These are phyloP conservation scores for Salix exigua DNA, from an alignment of 345 rosid species.

Conservation along the genomic window DNA sequence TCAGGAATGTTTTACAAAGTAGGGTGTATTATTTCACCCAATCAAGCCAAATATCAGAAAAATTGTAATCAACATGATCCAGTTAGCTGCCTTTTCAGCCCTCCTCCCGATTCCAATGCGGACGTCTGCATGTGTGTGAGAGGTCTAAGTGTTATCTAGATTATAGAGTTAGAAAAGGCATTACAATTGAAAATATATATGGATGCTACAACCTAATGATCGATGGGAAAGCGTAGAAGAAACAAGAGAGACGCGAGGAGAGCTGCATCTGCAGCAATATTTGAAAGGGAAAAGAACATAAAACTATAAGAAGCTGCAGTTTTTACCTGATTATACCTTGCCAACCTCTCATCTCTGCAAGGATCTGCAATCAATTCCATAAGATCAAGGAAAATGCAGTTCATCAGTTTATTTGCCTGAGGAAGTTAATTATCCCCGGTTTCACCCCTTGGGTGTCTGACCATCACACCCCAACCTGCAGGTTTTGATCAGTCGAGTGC, in stretches of 20 bases:
- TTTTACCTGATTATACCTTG: conserved; percentile 97
- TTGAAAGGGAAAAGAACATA: not conserved
- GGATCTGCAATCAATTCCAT: conserved; percentile 29
- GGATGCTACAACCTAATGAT: not conserved
- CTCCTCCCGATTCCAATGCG: not conserved
- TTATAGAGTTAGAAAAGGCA: not conserved
- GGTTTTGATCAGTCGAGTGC: conserved; percentile 86
- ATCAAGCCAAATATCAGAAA: not conserved
- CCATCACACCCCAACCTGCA: conserved; percentile 99
- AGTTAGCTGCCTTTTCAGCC: not conserved
- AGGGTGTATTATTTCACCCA: not conserved
- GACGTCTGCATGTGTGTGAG: not conserved
- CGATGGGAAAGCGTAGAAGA: too few species aligned
- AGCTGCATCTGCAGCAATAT: too few species aligned
- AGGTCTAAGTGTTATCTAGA: not conserved
- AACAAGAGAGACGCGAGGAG: too few species aligned
- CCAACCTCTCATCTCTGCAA: conserved; percentile 88
- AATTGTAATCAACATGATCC: not conserved
- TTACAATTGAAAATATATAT: not conserved
- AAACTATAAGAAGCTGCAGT: not conserved
- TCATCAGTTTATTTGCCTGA: not conserved
- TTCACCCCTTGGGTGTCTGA: conserved; percentile 98
- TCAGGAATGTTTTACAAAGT: not conserved
- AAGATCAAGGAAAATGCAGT: not conserved
- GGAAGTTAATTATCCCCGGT: conserved; percentile 92